Conservation (phyloP, 768 basidiomycete genomes). For the Agaricus subrufescens region DNA sequence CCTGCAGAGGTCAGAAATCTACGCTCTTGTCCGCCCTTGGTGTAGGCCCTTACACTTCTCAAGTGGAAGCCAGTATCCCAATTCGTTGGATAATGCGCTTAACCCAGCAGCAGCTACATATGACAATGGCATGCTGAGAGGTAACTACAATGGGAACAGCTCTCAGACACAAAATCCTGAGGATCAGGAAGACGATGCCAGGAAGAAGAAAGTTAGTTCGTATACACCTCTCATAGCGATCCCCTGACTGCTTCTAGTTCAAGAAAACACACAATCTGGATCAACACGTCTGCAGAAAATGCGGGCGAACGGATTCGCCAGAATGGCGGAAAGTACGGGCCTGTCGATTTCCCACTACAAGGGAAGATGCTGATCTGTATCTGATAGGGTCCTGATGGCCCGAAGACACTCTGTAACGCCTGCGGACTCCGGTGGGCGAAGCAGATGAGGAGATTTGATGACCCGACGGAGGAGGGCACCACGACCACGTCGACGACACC, state of each 20-base stretch:
- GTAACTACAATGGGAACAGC: slow-evolving; percentile 1
- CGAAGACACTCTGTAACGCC: slow-evolving; percentile 97
- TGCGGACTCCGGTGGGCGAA: slow-evolving; percentile 96
- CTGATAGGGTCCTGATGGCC: slow-evolving; percentile 80
- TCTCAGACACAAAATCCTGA: slow-evolving; percentile 23
- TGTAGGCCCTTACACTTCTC: slow-evolving; percentile 5
- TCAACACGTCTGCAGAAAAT: slow-evolving; percentile 86
- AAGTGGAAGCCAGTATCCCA: background rate
- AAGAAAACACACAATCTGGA: slow-evolving; percentile 50
- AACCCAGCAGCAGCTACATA: background rate
- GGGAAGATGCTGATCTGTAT: slow-evolving; percentile 4
- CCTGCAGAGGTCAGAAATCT: slow-evolving; percentile 14
- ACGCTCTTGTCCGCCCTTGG: background rate
- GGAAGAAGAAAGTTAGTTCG: slow-evolving; percentile 58
- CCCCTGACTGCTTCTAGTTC: slow-evolving; percentile 19
- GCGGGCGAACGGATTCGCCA: slow-evolving; percentile 92
- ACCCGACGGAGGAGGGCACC: slow-evolving; percentile 19
- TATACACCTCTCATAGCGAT: background rate
- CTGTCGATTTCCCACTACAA: background rate
- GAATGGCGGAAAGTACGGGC: slow-evolving; percentile 86
- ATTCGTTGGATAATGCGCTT: background rate
- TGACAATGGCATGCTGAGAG: background rate
- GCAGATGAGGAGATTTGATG: slow-evolving; percentile 37
- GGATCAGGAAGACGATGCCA: slow-evolving; percentile 44
- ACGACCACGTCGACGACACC: background rate